Evolutionary conservation across 2,329 filamentous ascomycete species (phyloP).

Genomic region (Scopulariopsis brevicaulis): DNA sequence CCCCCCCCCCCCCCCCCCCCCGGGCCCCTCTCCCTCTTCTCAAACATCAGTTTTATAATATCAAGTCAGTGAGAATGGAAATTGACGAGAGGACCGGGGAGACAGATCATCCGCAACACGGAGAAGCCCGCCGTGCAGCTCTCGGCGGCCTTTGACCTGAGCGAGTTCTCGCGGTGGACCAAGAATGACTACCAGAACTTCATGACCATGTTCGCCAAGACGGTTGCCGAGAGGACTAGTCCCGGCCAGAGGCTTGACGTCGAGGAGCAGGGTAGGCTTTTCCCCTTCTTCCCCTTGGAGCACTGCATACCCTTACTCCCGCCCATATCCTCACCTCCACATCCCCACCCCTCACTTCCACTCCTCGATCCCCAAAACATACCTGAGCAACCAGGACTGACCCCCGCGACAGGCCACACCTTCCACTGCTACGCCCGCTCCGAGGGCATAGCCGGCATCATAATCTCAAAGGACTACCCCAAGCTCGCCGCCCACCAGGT

Average conservation of each 20-base stretch:
- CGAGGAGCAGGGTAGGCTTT: slow-evolving; percentile 53
- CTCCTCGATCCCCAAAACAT: neutral
- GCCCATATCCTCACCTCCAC: neutral
- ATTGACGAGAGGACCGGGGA: neutral
- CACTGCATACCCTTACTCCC: neutral
- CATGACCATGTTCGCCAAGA: slow-evolving; percentile 79
- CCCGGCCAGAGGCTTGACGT: slow-evolving; percentile 78
- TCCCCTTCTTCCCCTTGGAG: neutral
- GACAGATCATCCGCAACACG: slow-evolving; percentile 66
- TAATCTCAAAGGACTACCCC: slow-evolving; percentile 70
- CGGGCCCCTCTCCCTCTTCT: too few relatives aligned
- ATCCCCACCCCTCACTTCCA: neutral
- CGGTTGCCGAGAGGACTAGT: slow-evolving; percentile 73
- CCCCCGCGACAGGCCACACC: slow-evolving; percentile 44
- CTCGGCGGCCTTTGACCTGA: slow-evolving; percentile 64
- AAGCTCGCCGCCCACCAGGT: slow-evolving; percentile 75
- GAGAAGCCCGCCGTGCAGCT: slow-evolving; percentile 67
- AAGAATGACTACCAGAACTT: slow-evolving; percentile 56
- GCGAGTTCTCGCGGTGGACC: slow-evolving; percentile 71
- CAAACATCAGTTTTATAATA: neutral
- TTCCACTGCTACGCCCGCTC: slow-evolving; percentile 66
- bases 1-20: slow-evolving; percentile 8
- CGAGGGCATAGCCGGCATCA: slow-evolving; percentile 64
- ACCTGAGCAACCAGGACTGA: neutral
- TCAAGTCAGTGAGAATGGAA: neutral